Conservation (phyloP, 768 basidiomycete genomes). For the Russula sp. region DNA sequence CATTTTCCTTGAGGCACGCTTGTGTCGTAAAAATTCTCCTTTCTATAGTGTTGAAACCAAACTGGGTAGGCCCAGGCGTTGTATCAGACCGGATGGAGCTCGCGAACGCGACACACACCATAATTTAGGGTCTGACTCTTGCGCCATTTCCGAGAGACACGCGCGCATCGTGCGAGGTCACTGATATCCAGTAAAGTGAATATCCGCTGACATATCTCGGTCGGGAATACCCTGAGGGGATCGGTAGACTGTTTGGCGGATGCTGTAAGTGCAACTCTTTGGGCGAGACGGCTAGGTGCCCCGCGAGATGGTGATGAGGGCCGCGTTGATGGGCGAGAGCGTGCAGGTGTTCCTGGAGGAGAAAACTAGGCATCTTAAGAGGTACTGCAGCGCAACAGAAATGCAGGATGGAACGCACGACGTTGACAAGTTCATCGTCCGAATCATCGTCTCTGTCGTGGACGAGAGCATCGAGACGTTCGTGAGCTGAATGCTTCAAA, state of each 20-base stretch:
- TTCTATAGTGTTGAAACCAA: constrained; percentile 91
- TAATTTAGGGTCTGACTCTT: constrained; percentile 91
- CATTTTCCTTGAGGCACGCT: constrained; percentile 80
- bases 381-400: neutral
- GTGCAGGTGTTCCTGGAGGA: constrained; percentile 61
- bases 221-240: constrained; percentile 69
- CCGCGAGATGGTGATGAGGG: constrained; percentile 47
- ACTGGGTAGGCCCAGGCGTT: constrained; percentile 47
- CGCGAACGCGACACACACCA: constrained; percentile 45
- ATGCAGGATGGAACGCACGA: constrained; percentile 46
- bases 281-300: constrained; percentile 48
- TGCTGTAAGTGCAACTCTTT: constrained; percentile 45
- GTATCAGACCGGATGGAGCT: constrained; percentile 5
- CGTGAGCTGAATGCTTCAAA: constrained; percentile 52
- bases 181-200: constrained; percentile 59
- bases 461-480: constrained; percentile 35
- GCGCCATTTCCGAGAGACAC: constrained; percentile 84
- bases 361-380: constrained; percentile 49
- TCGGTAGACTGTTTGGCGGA: constrained; percentile 42
- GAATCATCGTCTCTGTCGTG: constrained; percentile 56
- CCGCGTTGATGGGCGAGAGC: constrained; percentile 47
- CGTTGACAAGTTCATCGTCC: constrained; percentile 67
- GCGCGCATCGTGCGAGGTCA: constrained; percentile 72
- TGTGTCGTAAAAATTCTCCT: constrained; percentile 81
- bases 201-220: constrained; percentile 76